phyloP scores from a whole-genome alignment of 306 rosid species.

The Quercus ilex region DNA sequence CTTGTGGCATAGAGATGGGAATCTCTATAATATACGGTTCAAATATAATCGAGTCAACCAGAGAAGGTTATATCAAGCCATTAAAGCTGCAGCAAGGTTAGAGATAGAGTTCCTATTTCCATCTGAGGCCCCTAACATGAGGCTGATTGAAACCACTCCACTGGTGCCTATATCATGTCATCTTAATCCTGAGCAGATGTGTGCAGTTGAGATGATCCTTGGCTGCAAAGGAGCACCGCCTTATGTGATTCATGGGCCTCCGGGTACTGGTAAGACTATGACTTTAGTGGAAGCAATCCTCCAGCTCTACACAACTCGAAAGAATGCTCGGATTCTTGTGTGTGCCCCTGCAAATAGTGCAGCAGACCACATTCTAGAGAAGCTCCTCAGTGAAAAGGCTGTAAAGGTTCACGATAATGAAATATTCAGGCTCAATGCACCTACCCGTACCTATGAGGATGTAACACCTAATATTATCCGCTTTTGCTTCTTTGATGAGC shows the following conservation, averaged over 20 bases:
- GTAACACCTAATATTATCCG: conserved; percentile 55
- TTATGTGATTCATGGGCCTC: conserved; percentile 84
- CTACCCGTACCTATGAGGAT: conserved; percentile 63
- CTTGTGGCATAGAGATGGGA: conserved; percentile 39
- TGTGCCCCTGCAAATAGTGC: conserved; percentile 93
- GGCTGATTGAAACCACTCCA: conserved; percentile 43
- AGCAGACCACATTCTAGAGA: conserved; percentile 79
- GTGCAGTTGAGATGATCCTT: conserved; percentile 62
- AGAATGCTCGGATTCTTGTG: conserved; percentile 59
- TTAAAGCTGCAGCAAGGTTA: conserved; percentile 47
- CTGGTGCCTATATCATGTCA: conserved; percentile 52
- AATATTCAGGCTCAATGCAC: conserved; percentile 80
- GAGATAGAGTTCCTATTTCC: conserved; percentile 63
- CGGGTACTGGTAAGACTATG: conserved; percentile 88
- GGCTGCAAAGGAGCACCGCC: conserved; percentile 89
- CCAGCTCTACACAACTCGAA: conserved; percentile 52
- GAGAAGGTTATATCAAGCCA: conserved; percentile 83
- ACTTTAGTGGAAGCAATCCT: conserved; percentile 78
- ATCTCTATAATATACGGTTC: conserved; percentile 58
- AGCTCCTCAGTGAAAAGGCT: conserved; percentile 43
- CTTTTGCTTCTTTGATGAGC: conserved; percentile 65
- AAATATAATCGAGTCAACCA: conserved; percentile 64
- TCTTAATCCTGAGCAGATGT: conserved; percentile 62
- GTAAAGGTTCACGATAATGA: conserved; percentile 40
- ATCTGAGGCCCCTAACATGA: conserved; percentile 31